phyloP scores from a whole-genome alignment of 768 basidiomycete species.

The Lenzites betulinus region DNA sequence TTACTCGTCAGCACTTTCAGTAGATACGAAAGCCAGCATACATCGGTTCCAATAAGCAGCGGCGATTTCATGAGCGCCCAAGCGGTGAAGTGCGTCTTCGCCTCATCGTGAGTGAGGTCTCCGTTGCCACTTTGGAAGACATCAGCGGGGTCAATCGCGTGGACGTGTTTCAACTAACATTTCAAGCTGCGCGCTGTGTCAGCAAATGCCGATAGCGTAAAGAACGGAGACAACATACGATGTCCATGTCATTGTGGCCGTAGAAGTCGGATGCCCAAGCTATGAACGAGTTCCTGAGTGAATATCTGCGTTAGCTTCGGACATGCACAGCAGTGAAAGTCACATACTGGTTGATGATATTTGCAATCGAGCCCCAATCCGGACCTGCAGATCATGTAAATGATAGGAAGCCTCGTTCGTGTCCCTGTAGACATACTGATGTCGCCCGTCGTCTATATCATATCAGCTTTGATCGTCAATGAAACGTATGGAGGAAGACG shows the following conservation, averaged over 20 bases:
- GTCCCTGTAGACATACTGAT: constrained; percentile 26
- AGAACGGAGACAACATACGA: constrained; percentile 42
- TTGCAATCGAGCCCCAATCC: constrained; percentile 51
- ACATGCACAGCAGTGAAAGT: constrained; percentile 1
- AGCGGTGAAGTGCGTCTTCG: constrained; percentile 70
- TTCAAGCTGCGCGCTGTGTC: constrained; percentile 24
- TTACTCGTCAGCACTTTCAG: too few relatives aligned
- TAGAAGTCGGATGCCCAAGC: constrained; percentile 67
- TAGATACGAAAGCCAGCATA: constrained; percentile 3
- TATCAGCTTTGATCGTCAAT: neutral
- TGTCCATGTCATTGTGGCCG: constrained; percentile 70
- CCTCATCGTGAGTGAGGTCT: constrained; percentile 59
- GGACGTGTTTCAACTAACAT: constrained; percentile 13
- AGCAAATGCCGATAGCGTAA: neutral
- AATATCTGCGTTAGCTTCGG: neutral
- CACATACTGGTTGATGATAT: constrained; percentile 55
- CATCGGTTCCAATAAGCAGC: constrained; percentile 57
- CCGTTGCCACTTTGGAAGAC: constrained; percentile 55
- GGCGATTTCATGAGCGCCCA: constrained; percentile 76
- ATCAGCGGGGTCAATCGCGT: neutral
- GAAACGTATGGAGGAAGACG: neutral
- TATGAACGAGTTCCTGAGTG: constrained; percentile 60
- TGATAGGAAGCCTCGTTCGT: neutral
- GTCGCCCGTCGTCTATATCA: constrained; percentile 29
- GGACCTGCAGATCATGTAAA: neutral